These are phyloP conservation scores for Quercus robur DNA, from an alignment of 306 rosid genomes.

Conservation along the genomic window DNA sequence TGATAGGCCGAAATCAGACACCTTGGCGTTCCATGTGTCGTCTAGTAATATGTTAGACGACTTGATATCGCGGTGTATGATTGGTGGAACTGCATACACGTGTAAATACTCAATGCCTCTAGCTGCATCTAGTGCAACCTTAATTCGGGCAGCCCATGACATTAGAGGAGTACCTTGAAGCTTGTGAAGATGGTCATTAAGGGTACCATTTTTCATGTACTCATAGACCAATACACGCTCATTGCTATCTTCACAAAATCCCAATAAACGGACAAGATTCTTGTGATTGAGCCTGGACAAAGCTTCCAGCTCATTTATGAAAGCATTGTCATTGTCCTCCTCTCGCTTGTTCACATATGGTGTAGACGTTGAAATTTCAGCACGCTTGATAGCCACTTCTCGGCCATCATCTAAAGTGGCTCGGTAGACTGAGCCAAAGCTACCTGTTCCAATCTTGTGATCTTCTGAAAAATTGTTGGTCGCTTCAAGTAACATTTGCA, in stretches of 20 bases:
- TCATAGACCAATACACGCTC: conserved; percentile 82
- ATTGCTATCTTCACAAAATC: conserved; percentile 59
- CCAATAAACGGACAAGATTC: conserved; percentile 62
- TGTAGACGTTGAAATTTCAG: conserved; percentile 45
- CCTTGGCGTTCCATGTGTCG: conserved; percentile 48
- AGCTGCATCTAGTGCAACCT: conserved; percentile 71
- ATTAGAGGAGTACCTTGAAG: conserved; percentile 28
- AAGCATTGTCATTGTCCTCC: conserved; percentile 75
- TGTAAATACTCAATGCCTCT: conserved; percentile 74
- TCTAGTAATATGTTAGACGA: conserved; percentile 70
- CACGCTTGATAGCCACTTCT: conserved; percentile 86
- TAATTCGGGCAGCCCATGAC: conserved; percentile 54
- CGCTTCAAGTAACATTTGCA: conserved; percentile 37
- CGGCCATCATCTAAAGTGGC: conserved; percentile 61
- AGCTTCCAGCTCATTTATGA: conserved; percentile 68
- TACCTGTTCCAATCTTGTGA: conserved; percentile 65
- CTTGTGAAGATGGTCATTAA: conserved; percentile 71
- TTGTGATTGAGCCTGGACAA: conserved; percentile 85
- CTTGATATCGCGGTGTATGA: conserved; percentile 79
- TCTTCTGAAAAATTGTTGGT: conserved; percentile 67
- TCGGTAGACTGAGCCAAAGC: conserved; percentile 76
- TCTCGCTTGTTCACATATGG: conserved; percentile 44
- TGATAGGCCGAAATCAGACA: conserved; percentile 74
- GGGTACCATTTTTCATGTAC: conserved; percentile 64
- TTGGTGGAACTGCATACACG: conserved; percentile 50